Percentiles rank a stretch among this genome's conserved stretches.
Conservation (phyloP, 495 filamentous ascomycete species). For the Chaetomidium leptoderma region DNA sequence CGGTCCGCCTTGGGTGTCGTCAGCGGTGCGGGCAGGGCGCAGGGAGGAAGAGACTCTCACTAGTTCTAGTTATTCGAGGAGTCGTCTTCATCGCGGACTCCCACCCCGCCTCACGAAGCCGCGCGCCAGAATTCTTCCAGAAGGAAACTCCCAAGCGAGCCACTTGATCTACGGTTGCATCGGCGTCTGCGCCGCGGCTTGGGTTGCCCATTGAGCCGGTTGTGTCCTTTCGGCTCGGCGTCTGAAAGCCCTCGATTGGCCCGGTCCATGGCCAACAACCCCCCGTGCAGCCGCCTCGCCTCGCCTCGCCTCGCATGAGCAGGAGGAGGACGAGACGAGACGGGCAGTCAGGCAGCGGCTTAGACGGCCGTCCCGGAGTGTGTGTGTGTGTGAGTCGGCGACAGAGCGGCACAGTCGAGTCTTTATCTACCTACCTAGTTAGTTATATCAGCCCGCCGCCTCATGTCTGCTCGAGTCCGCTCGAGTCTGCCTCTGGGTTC, state of each 20-base stretch:
- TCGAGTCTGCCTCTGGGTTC: too few species aligned
- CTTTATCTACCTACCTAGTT: not conserved
- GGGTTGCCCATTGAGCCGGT: constrained; percentile 15
- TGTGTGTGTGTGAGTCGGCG: too few species aligned
- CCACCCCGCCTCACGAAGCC: constrained; percentile 1
- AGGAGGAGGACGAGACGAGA: not conserved
- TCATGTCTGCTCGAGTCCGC: too few species aligned
- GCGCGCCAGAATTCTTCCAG: constrained; percentile 19
- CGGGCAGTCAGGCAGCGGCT: not conserved
- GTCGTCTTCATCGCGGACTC: not conserved
- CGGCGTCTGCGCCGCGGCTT: constrained; percentile 9
- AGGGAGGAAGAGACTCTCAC: too few species aligned
- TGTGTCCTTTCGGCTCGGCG: too few species aligned
- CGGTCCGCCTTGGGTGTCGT: too few species aligned
- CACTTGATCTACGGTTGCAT: constrained; percentile 16
- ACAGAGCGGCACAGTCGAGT: not conserved
- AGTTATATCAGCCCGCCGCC: not conserved
- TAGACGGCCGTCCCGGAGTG: not conserved
- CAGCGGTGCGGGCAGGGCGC: too few species aligned
- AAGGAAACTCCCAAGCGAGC: constrained; percentile 3
- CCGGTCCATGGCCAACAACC: not conserved
- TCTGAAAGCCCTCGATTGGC: constrained; percentile 3
- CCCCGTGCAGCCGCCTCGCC: constrained; percentile 3
- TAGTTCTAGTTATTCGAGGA: too few species aligned
- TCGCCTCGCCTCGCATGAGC: too few species aligned